These are phyloP conservation scores for Endoconidiophora polonica DNA, from an alignment of 2,329 filamentous ascomycete species.

Conservation along the genomic window DNA sequence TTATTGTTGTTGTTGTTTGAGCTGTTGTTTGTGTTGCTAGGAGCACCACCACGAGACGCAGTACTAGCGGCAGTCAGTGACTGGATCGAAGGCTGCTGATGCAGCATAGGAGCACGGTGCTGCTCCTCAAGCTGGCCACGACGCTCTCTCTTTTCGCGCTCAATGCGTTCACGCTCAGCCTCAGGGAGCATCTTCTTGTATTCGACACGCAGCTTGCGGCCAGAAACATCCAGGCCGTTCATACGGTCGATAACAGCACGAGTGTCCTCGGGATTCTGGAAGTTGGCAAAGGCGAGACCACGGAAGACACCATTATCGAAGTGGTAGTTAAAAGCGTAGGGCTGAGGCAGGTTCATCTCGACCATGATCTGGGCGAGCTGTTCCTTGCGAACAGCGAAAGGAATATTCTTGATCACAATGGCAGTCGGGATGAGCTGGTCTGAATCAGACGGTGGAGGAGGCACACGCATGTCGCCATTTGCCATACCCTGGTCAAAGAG, in stretches of 20 bases:
- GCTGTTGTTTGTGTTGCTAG: background rate
- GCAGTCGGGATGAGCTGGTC: slow-evolving; percentile 95
- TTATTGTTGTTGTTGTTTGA: slow-evolving; percentile 5
- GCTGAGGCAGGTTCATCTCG: slow-evolving; percentile 78
- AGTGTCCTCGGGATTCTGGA: slow-evolving; percentile 88
- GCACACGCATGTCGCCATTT: slow-evolving; percentile 19
- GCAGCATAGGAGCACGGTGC: slow-evolving; percentile 62
- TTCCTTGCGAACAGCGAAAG: slow-evolving; percentile 96
- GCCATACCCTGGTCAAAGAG: slow-evolving; percentile 24
- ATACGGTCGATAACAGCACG: slow-evolving; percentile 80
- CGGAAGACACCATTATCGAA: slow-evolving; percentile 97
- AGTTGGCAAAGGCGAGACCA: slow-evolving; percentile 93
- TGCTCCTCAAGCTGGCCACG: slow-evolving; percentile 94
- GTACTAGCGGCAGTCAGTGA: slow-evolving; percentile 35
- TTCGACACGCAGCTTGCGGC: slow-evolving; percentile 84
- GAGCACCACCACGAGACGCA: background rate
- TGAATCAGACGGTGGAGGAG: slow-evolving; percentile 32
- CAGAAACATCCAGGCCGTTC: slow-evolving; percentile 92
- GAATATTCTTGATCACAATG: slow-evolving; percentile 99
- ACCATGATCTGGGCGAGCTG: slow-evolving; percentile 87
- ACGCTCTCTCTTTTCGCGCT: slow-evolving; percentile 90
- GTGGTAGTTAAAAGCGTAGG: slow-evolving; percentile 98
- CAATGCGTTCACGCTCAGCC: slow-evolving; percentile 86
- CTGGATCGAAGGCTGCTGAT: slow-evolving; percentile 74
- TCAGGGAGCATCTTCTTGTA: slow-evolving; percentile 99